Evolutionary conservation across 768 basidiomycete species (phyloP).

Genomic region (Boletus bicolor): DNA sequence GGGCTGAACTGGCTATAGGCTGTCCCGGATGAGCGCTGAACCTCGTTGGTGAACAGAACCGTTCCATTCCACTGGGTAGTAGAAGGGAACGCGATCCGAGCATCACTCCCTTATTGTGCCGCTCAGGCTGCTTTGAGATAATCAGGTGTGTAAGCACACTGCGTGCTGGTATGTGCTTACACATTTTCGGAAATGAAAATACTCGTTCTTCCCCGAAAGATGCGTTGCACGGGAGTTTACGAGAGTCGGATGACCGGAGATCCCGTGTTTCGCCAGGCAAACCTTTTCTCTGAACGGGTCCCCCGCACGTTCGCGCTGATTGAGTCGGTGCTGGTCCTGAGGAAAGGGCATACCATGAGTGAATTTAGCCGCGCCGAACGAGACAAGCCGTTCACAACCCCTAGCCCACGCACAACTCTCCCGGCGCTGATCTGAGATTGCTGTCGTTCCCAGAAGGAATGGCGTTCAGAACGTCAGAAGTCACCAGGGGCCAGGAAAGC

Average conservation of each 20-base stretch:
- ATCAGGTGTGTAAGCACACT: conserved; percentile 6
- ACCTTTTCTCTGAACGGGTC: conserved; percentile 4
- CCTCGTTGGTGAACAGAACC: conserved; percentile 8
- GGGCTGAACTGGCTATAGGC: conserved; percentile 25
- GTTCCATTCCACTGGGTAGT: conserved; percentile 12
- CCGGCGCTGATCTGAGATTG: conserved; percentile 21
- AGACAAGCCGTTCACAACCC: background rate
- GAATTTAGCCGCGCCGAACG: background rate
- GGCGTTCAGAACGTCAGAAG: conserved; percentile 11
- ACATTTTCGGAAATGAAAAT: conserved; percentile 19
- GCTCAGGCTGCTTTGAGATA: conserved; percentile 13
- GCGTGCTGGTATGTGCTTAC: background rate
- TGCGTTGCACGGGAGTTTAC: conserved; percentile 8
- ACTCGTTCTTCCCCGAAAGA: conserved; percentile 8
- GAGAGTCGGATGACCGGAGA: conserved; percentile 10
- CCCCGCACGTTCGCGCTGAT: background rate
- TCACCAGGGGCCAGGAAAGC: conserved; percentile 8
- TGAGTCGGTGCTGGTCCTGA: background rate
- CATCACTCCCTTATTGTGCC: conserved; percentile 10
- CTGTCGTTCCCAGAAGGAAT: conserved; percentile 1
- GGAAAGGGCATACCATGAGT: background rate
- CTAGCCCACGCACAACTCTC: background rate
- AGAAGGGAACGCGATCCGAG: conserved; percentile 10
- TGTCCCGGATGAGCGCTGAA: conserved; percentile 15
- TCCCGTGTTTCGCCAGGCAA: conserved; percentile 4